These are phyloP conservation scores for Ogataea wickerhamii DNA, from an alignment of 805 yeast genomes.

Conservation along the genomic window DNA sequence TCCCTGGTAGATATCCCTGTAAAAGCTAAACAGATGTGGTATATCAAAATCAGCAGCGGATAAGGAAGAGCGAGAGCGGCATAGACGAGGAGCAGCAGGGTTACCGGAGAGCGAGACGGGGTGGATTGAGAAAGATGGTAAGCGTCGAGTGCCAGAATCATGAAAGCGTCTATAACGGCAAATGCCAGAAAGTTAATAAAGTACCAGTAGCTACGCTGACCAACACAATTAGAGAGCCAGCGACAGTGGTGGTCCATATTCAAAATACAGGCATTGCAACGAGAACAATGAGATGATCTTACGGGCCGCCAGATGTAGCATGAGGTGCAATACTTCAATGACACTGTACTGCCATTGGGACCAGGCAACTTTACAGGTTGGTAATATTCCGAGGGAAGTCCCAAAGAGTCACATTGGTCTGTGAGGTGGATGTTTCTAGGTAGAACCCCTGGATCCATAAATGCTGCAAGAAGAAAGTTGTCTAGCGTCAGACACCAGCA, in stretches of 20 bases:
- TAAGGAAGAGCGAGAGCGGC: slow-evolving; percentile 46
- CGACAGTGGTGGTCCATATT: slow-evolving; percentile 62
- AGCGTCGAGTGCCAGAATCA: slow-evolving; percentile 30
- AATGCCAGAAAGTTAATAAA: slow-evolving; percentile 51
- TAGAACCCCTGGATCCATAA: slow-evolving; percentile 66
- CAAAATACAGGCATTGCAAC: slow-evolving; percentile 61
- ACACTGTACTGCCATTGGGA: slow-evolving; percentile 22
- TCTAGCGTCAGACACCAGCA: slow-evolving; percentile 48
- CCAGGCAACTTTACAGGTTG: slow-evolving; percentile 49
- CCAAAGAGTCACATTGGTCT: slow-evolving; percentile 30
- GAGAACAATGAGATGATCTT: slow-evolving; percentile 68
- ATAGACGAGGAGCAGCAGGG: slow-evolving; percentile 52
- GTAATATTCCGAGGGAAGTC: slow-evolving; percentile 57
- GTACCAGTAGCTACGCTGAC: slow-evolving; percentile 64
- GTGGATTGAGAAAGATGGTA: slow-evolving; percentile 22
- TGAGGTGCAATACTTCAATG: slow-evolving; percentile 48
- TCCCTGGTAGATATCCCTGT: slow-evolving; percentile 72
- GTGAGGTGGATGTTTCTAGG: slow-evolving; percentile 66
- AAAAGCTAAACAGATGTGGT: slow-evolving; percentile 53
- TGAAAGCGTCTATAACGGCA: slow-evolving; percentile 29
- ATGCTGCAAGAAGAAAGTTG: slow-evolving; percentile 51
- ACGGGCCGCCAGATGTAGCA: slow-evolving; percentile 79
- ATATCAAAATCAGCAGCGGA: slow-evolving; percentile 49
- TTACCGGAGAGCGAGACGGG: slow-evolving; percentile 31
- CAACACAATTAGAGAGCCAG: slow-evolving; percentile 74